These are phyloP conservation scores for Nakazawaea peltata DNA, from an alignment of 805 yeast species.

Conservation along the genomic window DNA sequence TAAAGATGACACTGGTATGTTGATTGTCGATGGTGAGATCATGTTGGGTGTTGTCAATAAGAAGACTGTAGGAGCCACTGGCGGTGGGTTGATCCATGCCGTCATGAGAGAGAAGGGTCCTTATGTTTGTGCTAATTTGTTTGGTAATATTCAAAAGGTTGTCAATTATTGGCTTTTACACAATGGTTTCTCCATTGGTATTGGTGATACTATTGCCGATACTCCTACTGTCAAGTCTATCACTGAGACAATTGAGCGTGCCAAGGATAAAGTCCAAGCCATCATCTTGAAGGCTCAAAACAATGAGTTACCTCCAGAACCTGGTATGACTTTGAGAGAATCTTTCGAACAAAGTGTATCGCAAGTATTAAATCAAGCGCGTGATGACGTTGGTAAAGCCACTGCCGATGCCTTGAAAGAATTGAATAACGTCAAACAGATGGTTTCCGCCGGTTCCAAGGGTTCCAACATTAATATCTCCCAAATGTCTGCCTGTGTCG, in stretches of 20 bases:
- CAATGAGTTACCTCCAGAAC: constrained; percentile 85
- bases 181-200: constrained; percentile 97
- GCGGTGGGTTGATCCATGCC: constrained; percentile 96
- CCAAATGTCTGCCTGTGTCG: constrained; percentile 99
- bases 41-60: constrained; percentile 98
- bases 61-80: constrained; percentile 97
- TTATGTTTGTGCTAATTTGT: constrained; percentile 76
- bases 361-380: constrained; percentile 91
- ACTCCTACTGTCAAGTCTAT: constrained; percentile 91
- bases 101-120: constrained; percentile 98
- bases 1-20: constrained; percentile 94
- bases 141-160: constrained; percentile 89
- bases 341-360: constrained; percentile 97
- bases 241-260: constrained; percentile 87
- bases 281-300: constrained; percentile 89
- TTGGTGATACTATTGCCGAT: constrained; percentile 99
- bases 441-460: constrained; percentile 98
- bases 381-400: constrained; percentile 98
- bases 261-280: constrained; percentile 90
- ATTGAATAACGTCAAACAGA: constrained; percentile 92
- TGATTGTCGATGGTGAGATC: constrained; percentile 90
- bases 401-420: constrained; percentile 96
- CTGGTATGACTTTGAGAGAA: constrained; percentile 99
- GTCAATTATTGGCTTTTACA: constrained; percentile 96
- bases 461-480: constrained; percentile 99